Conservation (phyloP, 2,329 filamentous ascomycete species). For the Colletotrichum sp. region DNA sequence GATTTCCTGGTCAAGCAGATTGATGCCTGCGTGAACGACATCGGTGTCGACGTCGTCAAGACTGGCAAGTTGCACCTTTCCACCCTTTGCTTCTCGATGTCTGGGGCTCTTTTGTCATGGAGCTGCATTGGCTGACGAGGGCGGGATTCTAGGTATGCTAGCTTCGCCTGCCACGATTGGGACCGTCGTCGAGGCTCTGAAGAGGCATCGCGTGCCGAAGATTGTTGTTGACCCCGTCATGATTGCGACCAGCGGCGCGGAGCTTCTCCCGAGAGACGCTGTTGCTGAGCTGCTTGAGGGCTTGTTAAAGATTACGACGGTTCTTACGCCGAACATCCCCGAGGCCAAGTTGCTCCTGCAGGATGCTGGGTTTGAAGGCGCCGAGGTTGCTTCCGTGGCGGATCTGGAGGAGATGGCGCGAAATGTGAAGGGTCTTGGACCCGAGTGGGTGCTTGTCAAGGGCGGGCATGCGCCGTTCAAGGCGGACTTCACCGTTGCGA, state of each 20-base stretch:
- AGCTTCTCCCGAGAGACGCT: slow-evolving; percentile 70
- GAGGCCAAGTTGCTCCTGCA: slow-evolving; percentile 72
- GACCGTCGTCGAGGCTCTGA: slow-evolving; percentile 70
- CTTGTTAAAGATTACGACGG: slow-evolving; percentile 69
- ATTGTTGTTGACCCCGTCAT: slow-evolving; percentile 84
- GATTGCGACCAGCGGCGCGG: slow-evolving; percentile 82
- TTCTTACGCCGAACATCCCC: slow-evolving; percentile 80
- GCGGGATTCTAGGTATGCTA: slow-evolving; percentile 71
- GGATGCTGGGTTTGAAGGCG: slow-evolving; percentile 46
- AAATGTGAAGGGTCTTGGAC: slow-evolving; percentile 70
- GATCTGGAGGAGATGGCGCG: slow-evolving; percentile 75
- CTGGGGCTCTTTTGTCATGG: not conserved
- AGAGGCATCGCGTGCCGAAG: slow-evolving; percentile 58
- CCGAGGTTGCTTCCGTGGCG: slow-evolving; percentile 57
- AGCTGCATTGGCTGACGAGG: not conserved
- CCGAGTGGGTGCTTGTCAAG: slow-evolving; percentile 84
- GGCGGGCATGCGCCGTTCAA: slow-evolving; percentile 88
- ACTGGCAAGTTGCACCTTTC: slow-evolving; percentile 64
- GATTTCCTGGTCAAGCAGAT: slow-evolving; percentile 86
- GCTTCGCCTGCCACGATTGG: slow-evolving; percentile 74
- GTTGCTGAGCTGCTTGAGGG: slow-evolving; percentile 62
- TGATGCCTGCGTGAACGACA: slow-evolving; percentile 81
- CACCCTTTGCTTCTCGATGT: not conserved
- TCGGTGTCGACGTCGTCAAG: slow-evolving; percentile 90
- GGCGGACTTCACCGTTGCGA: slow-evolving; percentile 64